These are phyloP conservation scores for Malus hybrid DNA, from an alignment of 331 rosid species.

Conservation along the genomic window DNA sequence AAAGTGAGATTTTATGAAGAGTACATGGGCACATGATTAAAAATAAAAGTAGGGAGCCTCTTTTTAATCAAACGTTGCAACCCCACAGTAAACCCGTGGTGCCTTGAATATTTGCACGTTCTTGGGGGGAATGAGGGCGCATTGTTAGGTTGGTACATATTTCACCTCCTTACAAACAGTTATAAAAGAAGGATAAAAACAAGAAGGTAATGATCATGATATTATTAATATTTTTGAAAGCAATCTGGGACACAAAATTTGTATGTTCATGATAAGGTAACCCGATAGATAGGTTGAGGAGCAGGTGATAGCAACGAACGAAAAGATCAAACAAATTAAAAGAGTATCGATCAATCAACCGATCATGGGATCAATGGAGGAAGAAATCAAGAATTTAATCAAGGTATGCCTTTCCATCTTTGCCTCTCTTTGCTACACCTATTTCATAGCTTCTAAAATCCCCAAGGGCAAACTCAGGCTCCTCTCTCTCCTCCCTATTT, in stretches of 20 bases:
- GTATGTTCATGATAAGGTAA: neutral
- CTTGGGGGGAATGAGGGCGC: no score
- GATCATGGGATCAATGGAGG: neutral
- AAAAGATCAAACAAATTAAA: neutral
- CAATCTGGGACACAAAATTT: neutral
- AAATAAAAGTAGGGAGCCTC: no score
- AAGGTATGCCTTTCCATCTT: constrained; percentile 18
- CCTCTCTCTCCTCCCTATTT: constrained; percentile 31
- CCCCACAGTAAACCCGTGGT: no score
- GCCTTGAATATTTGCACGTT: no score
- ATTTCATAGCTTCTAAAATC: constrained; percentile 35
- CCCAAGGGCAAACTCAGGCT: constrained; percentile 43
- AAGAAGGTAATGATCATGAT: no score
- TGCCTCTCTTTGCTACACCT: constrained; percentile 23
- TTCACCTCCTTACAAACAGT: neutral
- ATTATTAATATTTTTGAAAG: neutral
- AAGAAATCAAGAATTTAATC: constrained; percentile 11
- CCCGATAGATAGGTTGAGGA: neutral
- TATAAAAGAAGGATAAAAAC: no score
- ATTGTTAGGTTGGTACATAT: neutral
- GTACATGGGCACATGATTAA: no score
- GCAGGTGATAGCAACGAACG: neutral
- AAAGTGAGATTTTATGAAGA: no score
- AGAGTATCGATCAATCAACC: no score
- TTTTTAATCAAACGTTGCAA: no score